Evolutionary conservation across 2,329 filamentous ascomycete species (phyloP), one percentile per base, ranked within the genome.

Genomic region (Huntiella abstrusa): DNA sequence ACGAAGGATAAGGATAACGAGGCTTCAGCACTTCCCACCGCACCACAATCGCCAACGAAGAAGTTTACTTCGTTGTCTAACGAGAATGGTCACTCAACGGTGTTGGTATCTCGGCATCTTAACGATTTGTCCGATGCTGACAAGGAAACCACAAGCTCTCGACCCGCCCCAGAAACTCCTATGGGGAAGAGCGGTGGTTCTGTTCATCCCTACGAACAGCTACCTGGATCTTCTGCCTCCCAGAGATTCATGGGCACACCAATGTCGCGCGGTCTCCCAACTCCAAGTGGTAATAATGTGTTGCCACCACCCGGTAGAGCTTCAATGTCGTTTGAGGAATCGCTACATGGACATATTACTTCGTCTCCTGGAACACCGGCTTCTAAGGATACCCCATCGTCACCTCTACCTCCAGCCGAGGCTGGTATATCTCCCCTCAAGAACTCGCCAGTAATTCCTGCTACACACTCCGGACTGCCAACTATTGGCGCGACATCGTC

Each of bases 371-470:
- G 44, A n/a, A 37, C 41, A 1, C 33, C 41, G 10, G 41, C 48
- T 5, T 33, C 41, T 11, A 45, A 33, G 7, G 45, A 50, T 19
- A 47, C 37, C 33, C 48, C 48, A 4, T 48, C 49, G 11, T 51
- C 49, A 10, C 45, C 49, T n/a, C 16, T 51, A 3, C 46, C 46
- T 4, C 65, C 68, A 19, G 58, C 61, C 3, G 62, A 61, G 43
- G 67, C 64, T 12, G 70, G 69, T 3, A 52, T 70, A 19, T 73
- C 70, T 10, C 70, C 70, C 1, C 66, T 61, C 22, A 73, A 73
- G 54, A 65, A 68, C 45, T 71, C 69, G 12, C 66, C 69, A 17
- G 61, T 63, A 15, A 58, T 60, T n/a, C 54, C 55, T n/a, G 33
- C 34, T 12, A 36, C 44, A 33, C 35, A 50, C 53, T 56, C 45